Percentiles rank a stretch among this genome's conserved stretches.
Evolutionary conservation across 345 rosid genomes (phyloP).

Genomic region (Hibiscus tridactylites): DNA sequence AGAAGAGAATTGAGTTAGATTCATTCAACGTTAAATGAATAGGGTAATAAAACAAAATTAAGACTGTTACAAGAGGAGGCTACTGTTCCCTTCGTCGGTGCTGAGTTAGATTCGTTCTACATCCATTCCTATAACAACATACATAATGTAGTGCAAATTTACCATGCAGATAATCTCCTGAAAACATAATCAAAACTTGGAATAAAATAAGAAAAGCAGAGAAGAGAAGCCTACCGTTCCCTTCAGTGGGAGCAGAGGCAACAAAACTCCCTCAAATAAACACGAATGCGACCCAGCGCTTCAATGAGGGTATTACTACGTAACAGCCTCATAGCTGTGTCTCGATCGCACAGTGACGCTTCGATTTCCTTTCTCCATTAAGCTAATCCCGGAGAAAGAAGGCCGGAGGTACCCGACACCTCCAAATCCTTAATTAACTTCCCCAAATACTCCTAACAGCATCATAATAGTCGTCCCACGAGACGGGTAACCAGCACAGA

Average conservation of each 20-base stretch:
- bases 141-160: no score
- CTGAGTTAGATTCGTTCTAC: no score
- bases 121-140: no score
- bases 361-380: slow-evolving; percentile 29
- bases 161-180: no score
- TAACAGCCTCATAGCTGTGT: neutral
- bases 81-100: no score
- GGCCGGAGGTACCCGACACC: slow-evolving; percentile 25
- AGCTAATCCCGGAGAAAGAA: slow-evolving; percentile 35
- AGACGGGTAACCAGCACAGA: slow-evolving; percentile 21
- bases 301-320: neutral
- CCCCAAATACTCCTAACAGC: slow-evolving; percentile 24
- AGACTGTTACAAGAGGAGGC: no score
- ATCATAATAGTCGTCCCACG: neutral
- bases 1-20: no score
- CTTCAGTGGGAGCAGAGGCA: no score
- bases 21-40: no score
- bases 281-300: neutral
- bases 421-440: slow-evolving; percentile 11
- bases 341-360: slow-evolving; percentile 37
- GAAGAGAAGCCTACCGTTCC: neutral
- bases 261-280: neutral
- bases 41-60: no score
- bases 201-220: no score
- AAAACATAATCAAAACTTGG: no score